Evolutionary conservation across 2,329 filamentous ascomycete species (phyloP).

Genomic region (Graphilbum ipis-grandicollis): DNA sequence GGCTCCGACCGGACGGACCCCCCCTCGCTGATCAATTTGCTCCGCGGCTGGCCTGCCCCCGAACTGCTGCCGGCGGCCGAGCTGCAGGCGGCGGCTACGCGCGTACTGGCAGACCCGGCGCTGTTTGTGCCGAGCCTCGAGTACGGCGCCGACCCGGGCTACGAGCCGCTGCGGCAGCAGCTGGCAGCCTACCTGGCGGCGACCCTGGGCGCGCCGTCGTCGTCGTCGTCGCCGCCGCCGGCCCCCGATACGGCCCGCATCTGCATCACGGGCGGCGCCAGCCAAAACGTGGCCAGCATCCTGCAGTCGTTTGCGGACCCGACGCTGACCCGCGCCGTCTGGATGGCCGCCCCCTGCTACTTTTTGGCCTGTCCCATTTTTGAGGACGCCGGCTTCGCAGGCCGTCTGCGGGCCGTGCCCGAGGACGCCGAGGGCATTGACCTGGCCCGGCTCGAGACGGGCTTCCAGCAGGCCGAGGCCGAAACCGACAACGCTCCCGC

Average conservation of each 20-base stretch:
- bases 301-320: conserved; percentile 71
- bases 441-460: conserved; percentile 36
- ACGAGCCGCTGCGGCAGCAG: conserved; percentile 47
- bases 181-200: conserved; percentile 59
- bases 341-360: conserved; percentile 70
- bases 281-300: conserved; percentile 63
- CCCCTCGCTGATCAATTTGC: conserved; percentile 38
- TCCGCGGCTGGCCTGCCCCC: conserved; percentile 50
- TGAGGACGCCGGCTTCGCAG: conserved; percentile 58
- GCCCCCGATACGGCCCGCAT: conserved; percentile 38
- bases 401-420: conserved; percentile 48
- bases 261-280: conserved; percentile 71
- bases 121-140: conserved; percentile 48
- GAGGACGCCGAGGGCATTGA: conserved; percentile 69
- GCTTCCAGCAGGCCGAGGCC: conserved; percentile 11
- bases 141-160: conserved; percentile 67
- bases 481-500: background rate
- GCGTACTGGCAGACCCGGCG: conserved; percentile 37
- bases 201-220: background rate
- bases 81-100: conserved; percentile 41
- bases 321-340: conserved; percentile 54
- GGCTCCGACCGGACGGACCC: background rate
- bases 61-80: conserved; percentile 46
- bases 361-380: conserved; percentile 77
- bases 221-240: background rate